phyloP scores from a whole-genome alignment of 345 rosid species.

The Eucalyptus tenuipes region DNA sequence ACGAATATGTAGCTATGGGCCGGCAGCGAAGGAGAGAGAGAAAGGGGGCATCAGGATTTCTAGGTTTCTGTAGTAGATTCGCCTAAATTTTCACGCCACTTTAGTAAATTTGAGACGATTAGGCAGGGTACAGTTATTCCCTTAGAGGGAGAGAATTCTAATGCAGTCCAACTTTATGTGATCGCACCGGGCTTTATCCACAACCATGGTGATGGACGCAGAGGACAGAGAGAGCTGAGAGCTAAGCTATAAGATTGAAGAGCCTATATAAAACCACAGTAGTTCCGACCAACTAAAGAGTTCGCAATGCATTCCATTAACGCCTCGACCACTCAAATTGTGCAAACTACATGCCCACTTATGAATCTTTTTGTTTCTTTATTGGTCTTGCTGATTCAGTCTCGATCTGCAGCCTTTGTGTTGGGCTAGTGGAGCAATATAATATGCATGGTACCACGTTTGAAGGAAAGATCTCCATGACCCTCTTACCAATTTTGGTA shows the following conservation, averaged over 20 bases:
- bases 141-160: neutral
- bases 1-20: neutral
- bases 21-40: neutral
- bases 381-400: neutral
- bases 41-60: neutral
- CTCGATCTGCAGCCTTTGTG: neutral
- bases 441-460: neutral
- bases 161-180: neutral
- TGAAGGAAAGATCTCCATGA: neutral
- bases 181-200: neutral
- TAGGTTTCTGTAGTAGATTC: neutral
- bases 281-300: neutral
- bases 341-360: neutral
- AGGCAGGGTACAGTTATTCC: neutral
- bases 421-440: neutral
- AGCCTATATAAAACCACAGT: neutral
- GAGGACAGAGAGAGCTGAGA: neutral
- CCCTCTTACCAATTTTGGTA: neutral
- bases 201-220: neutral
- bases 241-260: neutral
- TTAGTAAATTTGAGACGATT: neutral
- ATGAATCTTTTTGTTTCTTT: neutral
- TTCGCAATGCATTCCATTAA: neutral
- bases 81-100: neutral
- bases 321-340: neutral